Evolutionary conservation across 2,329 filamentous ascomycete species (phyloP).

Genomic region (Alternaria rosae): DNA sequence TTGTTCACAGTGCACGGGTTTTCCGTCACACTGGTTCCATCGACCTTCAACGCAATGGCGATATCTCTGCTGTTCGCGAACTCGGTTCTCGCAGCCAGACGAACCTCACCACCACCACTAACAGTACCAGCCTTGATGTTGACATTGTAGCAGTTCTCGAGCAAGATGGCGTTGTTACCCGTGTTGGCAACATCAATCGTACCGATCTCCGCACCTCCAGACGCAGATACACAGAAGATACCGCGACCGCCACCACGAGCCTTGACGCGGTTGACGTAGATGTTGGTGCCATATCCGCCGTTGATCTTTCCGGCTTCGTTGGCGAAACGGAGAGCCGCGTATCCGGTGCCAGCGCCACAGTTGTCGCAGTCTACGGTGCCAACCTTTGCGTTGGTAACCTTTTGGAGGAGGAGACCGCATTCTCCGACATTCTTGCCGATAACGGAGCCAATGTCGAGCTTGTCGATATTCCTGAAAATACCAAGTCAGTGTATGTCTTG

Average conservation of each 20-base stretch:
- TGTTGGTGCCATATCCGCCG: slow-evolving; percentile 61
- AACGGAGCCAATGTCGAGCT: slow-evolving; percentile 60
- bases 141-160: slow-evolving; percentile 68
- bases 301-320: slow-evolving; percentile 63
- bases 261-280: slow-evolving; percentile 61
- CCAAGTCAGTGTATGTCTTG: background rate
- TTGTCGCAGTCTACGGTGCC: slow-evolving; percentile 65
- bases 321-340: slow-evolving; percentile 65
- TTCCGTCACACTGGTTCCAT: slow-evolving; percentile 61
- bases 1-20: slow-evolving; percentile 62
- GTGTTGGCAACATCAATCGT: slow-evolving; percentile 61
- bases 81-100: slow-evolving; percentile 61
- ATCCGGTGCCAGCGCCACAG: slow-evolving; percentile 61
- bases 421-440: slow-evolving; percentile 64
- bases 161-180: slow-evolving; percentile 64
- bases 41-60: slow-evolving; percentile 58
- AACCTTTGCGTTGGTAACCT: slow-evolving; percentile 60
- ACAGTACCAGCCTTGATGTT: slow-evolving; percentile 61
- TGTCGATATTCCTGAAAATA: slow-evolving; percentile 59
- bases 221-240: slow-evolving; percentile 65
- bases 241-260: slow-evolving; percentile 65
- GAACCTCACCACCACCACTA: slow-evolving; percentile 63
- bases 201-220: slow-evolving; percentile 61
- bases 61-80: slow-evolving; percentile 64
- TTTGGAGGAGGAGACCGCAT: slow-evolving; percentile 64